Evolutionary conservation across 1,284 basidiomycete genomes (phyloP).

Genomic region (Ustilago lituana): DNA sequence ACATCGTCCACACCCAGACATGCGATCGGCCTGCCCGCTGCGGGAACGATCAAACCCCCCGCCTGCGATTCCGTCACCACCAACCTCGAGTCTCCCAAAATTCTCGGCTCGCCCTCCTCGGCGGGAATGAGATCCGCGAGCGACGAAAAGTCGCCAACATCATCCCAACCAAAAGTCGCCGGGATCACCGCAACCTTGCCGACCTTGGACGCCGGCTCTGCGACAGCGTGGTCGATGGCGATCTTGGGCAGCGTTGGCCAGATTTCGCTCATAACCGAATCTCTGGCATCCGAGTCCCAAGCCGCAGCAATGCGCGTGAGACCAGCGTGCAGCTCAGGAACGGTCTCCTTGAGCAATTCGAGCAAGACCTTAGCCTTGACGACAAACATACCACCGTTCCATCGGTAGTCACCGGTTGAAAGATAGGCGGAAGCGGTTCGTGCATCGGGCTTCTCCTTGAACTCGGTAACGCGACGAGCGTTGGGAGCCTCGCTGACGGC

Average conservation of each 20-base stretch:
- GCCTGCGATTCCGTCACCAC: constrained; percentile 65
- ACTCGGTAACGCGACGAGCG: constrained; percentile 63
- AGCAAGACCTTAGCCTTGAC: constrained; percentile 63
- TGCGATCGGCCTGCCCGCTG: constrained; percentile 60
- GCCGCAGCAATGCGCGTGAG: constrained; percentile 57
- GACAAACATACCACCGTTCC: constrained; percentile 68
- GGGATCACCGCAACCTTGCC: constrained; percentile 66
- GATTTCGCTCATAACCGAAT: constrained; percentile 46
- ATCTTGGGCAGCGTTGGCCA: constrained; percentile 66
- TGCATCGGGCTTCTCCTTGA: constrained; percentile 68
- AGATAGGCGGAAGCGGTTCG: constrained; percentile 64
- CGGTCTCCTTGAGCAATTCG: constrained; percentile 52
- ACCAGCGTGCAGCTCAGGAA: constrained; percentile 62
- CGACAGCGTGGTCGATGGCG: constrained; percentile 67
- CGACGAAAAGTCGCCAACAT: constrained; percentile 65
- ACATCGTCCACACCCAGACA: constrained; percentile 67
- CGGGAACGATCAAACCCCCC: constrained; percentile 64
- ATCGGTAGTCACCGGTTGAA: constrained; percentile 64
- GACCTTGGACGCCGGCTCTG: constrained; percentile 64
- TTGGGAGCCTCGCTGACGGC: constrained; percentile 58
- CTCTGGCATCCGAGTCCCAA: constrained; percentile 58
- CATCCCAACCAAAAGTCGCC: constrained; percentile 67
- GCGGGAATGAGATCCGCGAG: constrained; percentile 66
- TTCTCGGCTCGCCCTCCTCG: constrained; percentile 65
- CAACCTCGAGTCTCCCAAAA: constrained; percentile 60